Conservation (phyloP, 2,329 filamentous ascomycete species). For the Allantophomopsis lycopodina region DNA sequence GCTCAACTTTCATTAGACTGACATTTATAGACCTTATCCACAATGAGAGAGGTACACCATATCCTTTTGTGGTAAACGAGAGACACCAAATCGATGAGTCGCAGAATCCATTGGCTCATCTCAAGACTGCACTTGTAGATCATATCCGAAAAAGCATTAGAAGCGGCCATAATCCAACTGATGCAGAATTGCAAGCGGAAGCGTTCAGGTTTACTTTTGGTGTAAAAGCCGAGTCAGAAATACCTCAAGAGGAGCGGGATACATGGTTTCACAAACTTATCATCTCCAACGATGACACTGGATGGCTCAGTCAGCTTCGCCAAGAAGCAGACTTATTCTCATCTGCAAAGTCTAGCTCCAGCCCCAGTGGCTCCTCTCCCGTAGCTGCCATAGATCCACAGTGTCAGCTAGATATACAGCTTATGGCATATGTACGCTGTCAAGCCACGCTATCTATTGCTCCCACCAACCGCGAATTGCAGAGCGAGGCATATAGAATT, state of each 20-base stretch:
- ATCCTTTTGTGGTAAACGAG: slow-evolving; percentile 32
- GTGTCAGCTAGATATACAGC: slow-evolving; percentile 1
- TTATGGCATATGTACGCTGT: slow-evolving; percentile 11
- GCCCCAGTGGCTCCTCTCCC: neutral
- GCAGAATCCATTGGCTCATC: slow-evolving; percentile 15
- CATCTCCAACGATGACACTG: slow-evolving; percentile 26
- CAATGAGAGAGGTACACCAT: slow-evolving; percentile 41
- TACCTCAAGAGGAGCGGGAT: too few relatives aligned
- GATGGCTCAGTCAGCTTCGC: neutral
- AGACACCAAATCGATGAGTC: too few relatives aligned
- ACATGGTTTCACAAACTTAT: slow-evolving; percentile 45
- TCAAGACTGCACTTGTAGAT: slow-evolving; percentile 42
- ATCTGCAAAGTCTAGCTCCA: neutral
- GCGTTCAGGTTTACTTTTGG: slow-evolving; percentile 15
- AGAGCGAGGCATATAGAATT: slow-evolving; percentile 43
- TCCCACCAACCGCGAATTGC: slow-evolving; percentile 44
- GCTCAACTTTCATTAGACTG: slow-evolving; percentile 16
- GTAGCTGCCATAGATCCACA: neutral
- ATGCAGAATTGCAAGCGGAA: slow-evolving; percentile 40
- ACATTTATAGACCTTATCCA: slow-evolving; percentile 41
- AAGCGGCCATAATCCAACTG: slow-evolving; percentile 26
- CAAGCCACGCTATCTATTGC: slow-evolving; percentile 34
- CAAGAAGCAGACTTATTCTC: neutral
- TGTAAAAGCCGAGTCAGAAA: too few relatives aligned
- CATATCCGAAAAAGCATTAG: slow-evolving; percentile 32